Evolutionary conservation across 1,284 basidiomycete species (phyloP).

Genomic region (Gymnopus androsaceus): DNA sequence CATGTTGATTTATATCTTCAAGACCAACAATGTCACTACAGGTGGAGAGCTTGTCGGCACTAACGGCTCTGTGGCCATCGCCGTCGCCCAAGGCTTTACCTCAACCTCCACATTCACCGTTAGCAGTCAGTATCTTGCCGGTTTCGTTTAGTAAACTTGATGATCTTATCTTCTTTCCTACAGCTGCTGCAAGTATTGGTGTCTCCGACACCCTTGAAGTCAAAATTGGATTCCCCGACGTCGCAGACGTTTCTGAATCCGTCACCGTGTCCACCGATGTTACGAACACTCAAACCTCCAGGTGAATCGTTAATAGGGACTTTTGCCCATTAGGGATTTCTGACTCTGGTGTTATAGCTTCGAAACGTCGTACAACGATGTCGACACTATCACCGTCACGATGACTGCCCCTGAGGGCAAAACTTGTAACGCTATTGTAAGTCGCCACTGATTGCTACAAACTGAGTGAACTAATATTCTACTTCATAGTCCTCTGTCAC

Average conservation of each 20-base stretch:
- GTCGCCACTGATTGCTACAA: neutral
- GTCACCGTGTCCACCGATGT: neutral
- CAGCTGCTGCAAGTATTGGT: conserved; percentile 4
- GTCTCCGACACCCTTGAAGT: neutral
- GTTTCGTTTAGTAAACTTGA: neutral
- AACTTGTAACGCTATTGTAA: conserved; percentile 6
- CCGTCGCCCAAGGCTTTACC: neutral
- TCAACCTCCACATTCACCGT: neutral
- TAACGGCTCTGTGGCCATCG: neutral
- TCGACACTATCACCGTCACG: neutral
- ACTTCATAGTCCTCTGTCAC: conserved; percentile 20
- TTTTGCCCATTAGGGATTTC: neutral
- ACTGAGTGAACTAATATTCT: neutral
- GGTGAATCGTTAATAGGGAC: neutral
- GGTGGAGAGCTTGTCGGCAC: conserved; percentile 1
- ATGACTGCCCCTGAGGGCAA: conserved; percentile 1
- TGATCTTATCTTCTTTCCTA: neutral
- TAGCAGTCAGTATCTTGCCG: neutral
- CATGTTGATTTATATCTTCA: no score
- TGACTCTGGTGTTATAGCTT: neutral
- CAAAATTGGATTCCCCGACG: neutral
- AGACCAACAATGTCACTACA: neutral
- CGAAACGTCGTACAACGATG: conserved; percentile 1
- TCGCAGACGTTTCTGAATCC: neutral
- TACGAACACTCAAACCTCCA: conserved; percentile 3